These are phyloP conservation scores for Fusarium sp. DNA, from an alignment of 2,329 filamentous ascomycete species.

Conservation along the genomic window DNA sequence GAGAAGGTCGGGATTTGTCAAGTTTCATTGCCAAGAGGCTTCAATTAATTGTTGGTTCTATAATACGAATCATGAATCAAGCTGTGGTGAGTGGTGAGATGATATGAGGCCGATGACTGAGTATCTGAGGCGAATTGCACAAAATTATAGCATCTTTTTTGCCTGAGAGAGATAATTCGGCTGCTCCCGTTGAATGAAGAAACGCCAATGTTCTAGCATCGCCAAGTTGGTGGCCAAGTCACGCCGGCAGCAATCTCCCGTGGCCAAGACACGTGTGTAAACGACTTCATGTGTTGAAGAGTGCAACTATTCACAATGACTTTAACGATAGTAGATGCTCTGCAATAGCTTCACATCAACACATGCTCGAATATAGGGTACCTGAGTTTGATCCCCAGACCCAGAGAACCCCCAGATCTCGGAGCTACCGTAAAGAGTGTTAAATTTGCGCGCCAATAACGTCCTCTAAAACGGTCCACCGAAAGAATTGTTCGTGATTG, in stretches of 20 bases:
- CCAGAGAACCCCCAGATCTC: neutral
- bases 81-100: too few species aligned
- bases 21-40: neutral
- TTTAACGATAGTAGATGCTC: neutral
- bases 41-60: neutral
- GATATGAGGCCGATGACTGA: too few species aligned
- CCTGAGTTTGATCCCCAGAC: neutral
- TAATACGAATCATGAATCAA: neutral
- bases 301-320: neutral
- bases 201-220: constrained; percentile 12
- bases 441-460: constrained; percentile 5
- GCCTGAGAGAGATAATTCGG: too few species aligned
- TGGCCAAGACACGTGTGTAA: constrained; percentile 21
- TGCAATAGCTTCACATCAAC: neutral
- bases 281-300: constrained; percentile 7
- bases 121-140: too few species aligned
- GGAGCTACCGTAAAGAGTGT: constrained; percentile 5
- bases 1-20: neutral
- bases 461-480: neutral
- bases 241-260: constrained; percentile 22
- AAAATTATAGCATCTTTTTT: too few species aligned
- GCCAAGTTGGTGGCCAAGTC: constrained; percentile 24
- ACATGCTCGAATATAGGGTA: neutral
- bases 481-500: neutral
- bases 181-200: neutral